Conservation (phyloP, 148 eudicot genomes). For the Camellia japonica region DNA sequence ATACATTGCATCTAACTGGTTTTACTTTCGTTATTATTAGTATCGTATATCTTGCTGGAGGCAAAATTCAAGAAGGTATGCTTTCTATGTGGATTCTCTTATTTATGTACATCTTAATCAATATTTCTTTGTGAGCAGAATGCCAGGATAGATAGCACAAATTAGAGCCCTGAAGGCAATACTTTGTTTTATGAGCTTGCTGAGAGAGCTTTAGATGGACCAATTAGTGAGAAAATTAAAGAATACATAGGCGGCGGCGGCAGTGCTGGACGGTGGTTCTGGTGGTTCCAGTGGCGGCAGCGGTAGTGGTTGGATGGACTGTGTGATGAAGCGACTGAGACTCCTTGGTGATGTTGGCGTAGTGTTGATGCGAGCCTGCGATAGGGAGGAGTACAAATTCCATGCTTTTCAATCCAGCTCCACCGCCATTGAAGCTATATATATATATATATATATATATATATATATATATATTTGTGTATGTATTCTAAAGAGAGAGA, state of each 20-base stretch:
- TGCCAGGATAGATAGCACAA: not conserved
- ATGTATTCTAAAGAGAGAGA: too few species aligned
- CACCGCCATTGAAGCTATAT: too few species aligned
- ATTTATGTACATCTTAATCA: not conserved
- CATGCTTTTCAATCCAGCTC: too few species aligned
- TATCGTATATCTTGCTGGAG: conserved; percentile 78
- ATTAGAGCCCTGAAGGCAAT: conserved; percentile 71
- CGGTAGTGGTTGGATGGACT: too few species aligned
- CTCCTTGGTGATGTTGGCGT: too few species aligned
- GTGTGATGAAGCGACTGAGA: too few species aligned
- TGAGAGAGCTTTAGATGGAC: conserved; percentile 79
- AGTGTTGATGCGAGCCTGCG: too few species aligned
- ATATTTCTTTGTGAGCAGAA: not conserved
- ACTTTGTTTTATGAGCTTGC: conserved; percentile 78
- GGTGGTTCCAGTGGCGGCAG: too few species aligned
- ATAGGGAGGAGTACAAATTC: too few species aligned
- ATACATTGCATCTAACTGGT: conserved; percentile 57
- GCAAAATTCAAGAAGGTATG: conserved; percentile 80
- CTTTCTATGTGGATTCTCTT: not conserved
- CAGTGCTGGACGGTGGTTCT: too few species aligned
- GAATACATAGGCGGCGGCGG: conserved; percentile 31
- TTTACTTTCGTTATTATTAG: conserved; percentile 69
- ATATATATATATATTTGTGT: too few species aligned
- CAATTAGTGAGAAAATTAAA: conserved; percentile 56
- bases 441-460: too few species aligned